Conservation (phyloP, 495 filamentous ascomycete genomes). For the Penicillium fimorum region DNA sequence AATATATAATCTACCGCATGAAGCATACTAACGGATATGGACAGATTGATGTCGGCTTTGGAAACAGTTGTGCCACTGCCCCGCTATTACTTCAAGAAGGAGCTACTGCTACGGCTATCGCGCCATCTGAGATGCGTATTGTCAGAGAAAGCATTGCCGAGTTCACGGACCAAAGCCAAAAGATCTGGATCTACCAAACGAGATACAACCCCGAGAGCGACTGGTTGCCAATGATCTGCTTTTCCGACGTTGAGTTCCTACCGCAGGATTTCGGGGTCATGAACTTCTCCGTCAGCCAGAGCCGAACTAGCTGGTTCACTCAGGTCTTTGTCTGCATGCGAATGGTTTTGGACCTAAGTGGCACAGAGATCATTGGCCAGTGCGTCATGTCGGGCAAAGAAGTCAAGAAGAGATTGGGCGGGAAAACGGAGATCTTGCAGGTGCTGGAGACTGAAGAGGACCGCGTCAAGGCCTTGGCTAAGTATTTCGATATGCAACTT, state of each 20-base stretch:
- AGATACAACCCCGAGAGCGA: constrained; percentile 40
- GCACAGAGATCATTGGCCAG: constrained; percentile 51
- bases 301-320: constrained; percentile 52
- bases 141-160: constrained; percentile 43
- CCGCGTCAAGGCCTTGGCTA: constrained; percentile 50
- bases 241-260: constrained; percentile 59
- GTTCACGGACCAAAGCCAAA: constrained; percentile 43
- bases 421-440: constrained; percentile 51
- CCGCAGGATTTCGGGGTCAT: constrained; percentile 59
- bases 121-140: constrained; percentile 50
- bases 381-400: constrained; percentile 54
- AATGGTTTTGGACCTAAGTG: constrained; percentile 46
- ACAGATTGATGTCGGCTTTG: constrained; percentile 72
- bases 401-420: constrained; percentile 56
- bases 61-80: constrained; percentile 52
- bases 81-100: constrained; percentile 53
- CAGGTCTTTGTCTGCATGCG: constrained; percentile 50
- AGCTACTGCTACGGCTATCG: constrained; percentile 39
- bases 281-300: constrained; percentile 52
- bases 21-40: constrained; percentile 2
- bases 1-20: neutral
- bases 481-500: constrained; percentile 57
- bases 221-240: constrained; percentile 58
- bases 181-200: constrained; percentile 61
- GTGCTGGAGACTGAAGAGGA: constrained; percentile 50